phyloP scores from a whole-genome alignment of 202 grass and related monocot genomes.

The Bolboschoenoplectus hybrid region DNA sequence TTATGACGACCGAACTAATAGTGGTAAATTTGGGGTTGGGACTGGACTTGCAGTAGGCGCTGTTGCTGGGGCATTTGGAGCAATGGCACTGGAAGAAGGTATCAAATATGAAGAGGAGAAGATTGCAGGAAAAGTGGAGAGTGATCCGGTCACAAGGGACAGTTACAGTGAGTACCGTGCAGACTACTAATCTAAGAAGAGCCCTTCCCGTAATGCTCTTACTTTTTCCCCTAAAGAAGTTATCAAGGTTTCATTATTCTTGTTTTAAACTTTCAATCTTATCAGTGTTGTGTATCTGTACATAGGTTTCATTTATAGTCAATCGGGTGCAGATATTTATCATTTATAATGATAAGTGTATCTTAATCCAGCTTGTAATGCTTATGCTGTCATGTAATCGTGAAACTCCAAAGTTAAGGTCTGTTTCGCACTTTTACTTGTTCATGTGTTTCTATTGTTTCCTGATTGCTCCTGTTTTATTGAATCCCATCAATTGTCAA shows the following conservation, averaged over 20 bases:
- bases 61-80: conserved; percentile 61
- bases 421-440: not conserved
- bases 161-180: conserved; percentile 67
- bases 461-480: not conserved
- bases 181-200: conserved; percentile 52
- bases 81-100: conserved; percentile 63
- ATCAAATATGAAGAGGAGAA: conserved; percentile 84
- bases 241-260: not conserved
- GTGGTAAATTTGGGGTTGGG: conserved; percentile 50
- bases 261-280: not conserved
- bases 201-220: not conserved
- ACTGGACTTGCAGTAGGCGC: conserved; percentile 75
- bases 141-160: conserved; percentile 52
- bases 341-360: conserved; percentile 27
- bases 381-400: conserved; percentile 17
- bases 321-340: conserved; percentile 21
- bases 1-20: conserved; percentile 62
- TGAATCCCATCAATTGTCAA: not conserved
- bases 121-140: conserved; percentile 53
- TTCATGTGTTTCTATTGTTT: not conserved
- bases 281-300: not conserved
- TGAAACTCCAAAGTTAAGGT: not conserved
- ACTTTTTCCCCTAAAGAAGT: conserved; percentile 4
- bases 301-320: conserved; percentile 23
- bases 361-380: conserved; percentile 25